These are phyloP conservation scores for Colletotrichum cordylinicola DNA, from an alignment of 2,329 filamentous ascomycete genomes.

Conservation along the genomic window DNA sequence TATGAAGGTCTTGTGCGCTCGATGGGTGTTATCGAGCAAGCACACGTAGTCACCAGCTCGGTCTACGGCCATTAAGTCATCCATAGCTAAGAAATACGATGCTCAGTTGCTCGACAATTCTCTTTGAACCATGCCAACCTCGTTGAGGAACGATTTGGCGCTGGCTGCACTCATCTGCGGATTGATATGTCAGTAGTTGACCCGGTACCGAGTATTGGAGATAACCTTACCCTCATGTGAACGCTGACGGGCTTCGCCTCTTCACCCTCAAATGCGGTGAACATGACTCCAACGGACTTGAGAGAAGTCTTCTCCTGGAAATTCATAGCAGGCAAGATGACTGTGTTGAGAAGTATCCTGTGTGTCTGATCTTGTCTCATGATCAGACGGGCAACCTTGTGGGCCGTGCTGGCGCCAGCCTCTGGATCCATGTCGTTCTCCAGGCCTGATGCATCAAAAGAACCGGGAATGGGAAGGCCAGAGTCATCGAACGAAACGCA, in stretches of 20 bases:
- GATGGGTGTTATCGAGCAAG: neutral
- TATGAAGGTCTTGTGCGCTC: neutral
- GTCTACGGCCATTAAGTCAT: neutral
- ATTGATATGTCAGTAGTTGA: neutral
- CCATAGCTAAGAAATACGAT: neutral
- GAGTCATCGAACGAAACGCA: constrained; percentile 62
- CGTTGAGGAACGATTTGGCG: constrained; percentile 57
- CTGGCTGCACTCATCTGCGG: constrained; percentile 58
- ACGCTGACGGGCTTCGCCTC: constrained; percentile 62
- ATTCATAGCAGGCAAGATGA: constrained; percentile 78
- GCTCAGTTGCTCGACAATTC: constrained; percentile 49
- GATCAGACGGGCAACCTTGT: constrained; percentile 73
- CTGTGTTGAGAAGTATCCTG: constrained; percentile 85
- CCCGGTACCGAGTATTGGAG: neutral
- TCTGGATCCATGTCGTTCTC: constrained; percentile 39
- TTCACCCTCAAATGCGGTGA: constrained; percentile 66
- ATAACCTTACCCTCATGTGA: constrained; percentile 61
- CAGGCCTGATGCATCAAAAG: constrained; percentile 60
- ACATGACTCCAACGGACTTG: constrained; percentile 72
- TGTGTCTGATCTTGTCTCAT: constrained; percentile 92
- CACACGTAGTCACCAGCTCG: neutral
- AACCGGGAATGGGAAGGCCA: constrained; percentile 53
- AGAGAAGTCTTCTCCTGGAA: constrained; percentile 79
- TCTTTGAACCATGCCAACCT: constrained; percentile 54
- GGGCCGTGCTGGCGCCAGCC: constrained; percentile 21